phyloP scores from a whole-genome alignment of 1,284 basidiomycete genomes.

The Peniophora sp. region DNA sequence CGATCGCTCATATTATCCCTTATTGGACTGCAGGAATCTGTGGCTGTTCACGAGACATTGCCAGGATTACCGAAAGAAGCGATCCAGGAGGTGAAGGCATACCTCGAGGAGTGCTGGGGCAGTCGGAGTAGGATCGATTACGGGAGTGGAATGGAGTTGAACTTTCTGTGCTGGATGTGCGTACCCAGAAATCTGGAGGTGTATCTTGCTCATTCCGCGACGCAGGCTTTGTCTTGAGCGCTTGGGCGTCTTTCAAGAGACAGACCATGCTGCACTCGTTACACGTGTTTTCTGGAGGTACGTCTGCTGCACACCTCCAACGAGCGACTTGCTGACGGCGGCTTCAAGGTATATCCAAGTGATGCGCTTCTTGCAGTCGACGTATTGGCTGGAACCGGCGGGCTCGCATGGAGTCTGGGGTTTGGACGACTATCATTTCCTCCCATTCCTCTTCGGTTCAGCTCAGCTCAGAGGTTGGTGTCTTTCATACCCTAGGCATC shows the following conservation, averaged over 20 bases:
- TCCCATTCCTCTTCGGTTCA: constrained; percentile 89
- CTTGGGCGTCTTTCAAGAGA: constrained; percentile 57
- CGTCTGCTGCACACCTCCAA: constrained; percentile 10
- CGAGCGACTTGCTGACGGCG: neutral
- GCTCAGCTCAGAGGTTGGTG: constrained; percentile 68
- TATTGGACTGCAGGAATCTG: neutral
- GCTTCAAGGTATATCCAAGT: constrained; percentile 70
- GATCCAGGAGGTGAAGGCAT: constrained; percentile 64
- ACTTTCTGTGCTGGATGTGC: constrained; percentile 96
- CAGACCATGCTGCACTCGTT: constrained; percentile 76
- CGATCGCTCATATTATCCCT: neutral
- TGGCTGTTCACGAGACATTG: constrained; percentile 39
- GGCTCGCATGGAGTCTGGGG: constrained; percentile 99
- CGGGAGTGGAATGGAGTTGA: constrained; percentile 98
- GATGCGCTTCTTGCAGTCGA: constrained; percentile 87
- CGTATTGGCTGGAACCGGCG: constrained; percentile 97
- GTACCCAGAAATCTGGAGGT: constrained; percentile 17
- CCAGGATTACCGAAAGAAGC: constrained; percentile 52
- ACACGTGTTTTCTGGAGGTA: constrained; percentile 88
- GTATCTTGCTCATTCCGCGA: neutral
- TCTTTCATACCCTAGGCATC: neutral
- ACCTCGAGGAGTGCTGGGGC: constrained; percentile 89
- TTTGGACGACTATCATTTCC: constrained; percentile 95
- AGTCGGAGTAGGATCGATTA: constrained; percentile 93
- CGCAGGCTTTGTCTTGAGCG: constrained; percentile 75